A percentile compares a stretch with the other conserved stretches of the same genome.
Conservation (phyloP, 176 grass and related monocot genomes). For the Paspalum vaginatum region DNA sequence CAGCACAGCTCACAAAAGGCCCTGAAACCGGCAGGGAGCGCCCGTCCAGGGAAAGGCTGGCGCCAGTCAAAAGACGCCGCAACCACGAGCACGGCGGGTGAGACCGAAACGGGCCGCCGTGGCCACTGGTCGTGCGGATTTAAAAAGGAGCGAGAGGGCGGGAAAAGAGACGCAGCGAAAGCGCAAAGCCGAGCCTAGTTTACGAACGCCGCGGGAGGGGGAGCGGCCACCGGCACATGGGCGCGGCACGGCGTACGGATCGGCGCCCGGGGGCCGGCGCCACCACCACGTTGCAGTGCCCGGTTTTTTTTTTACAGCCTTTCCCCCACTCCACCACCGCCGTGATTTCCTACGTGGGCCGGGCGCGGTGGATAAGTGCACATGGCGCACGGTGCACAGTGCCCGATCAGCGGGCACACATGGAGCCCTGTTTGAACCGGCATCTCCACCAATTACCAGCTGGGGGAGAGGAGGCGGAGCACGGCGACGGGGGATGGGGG, state of each 20-base stretch:
- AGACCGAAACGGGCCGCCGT: no score
- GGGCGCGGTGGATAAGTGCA: constrained; percentile 17
- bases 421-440: constrained; percentile 35
- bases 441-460: constrained; percentile 37
- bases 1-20: no score
- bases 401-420: constrained; percentile 47
- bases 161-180: background rate
- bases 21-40: background rate
- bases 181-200: background rate
- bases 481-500: no score
- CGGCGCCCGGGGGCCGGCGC: no score
- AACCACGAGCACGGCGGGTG: background rate
- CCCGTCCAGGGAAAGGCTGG: background rate
- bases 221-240: background rate
- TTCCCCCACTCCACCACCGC: background rate
- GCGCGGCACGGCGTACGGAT: constrained; percentile 31
- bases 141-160: background rate
- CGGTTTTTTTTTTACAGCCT: background rate
- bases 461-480: background rate
- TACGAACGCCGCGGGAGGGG: background rate
- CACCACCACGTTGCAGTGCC: no score
- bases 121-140: no score
- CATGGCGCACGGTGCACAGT: constrained; percentile 45
- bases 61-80: constrained; percentile 11
- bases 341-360: background rate